Evolutionary conservation across 148 eudicot genomes (phyloP).

Genomic region (Spergularia marina): DNA sequence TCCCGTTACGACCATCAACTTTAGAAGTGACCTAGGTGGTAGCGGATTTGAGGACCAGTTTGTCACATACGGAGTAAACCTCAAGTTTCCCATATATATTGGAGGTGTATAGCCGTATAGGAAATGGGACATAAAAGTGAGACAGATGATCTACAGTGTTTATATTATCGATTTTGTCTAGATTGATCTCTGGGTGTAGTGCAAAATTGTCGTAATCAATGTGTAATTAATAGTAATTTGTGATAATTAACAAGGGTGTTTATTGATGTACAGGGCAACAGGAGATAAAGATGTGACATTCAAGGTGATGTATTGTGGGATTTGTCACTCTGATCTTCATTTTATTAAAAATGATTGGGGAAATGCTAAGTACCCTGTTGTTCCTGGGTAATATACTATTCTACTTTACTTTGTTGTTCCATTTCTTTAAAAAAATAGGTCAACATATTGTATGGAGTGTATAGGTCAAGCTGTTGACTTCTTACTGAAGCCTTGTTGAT

Average conservation of each 20-base stretch:
- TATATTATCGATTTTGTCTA: no score
- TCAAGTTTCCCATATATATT: no score
- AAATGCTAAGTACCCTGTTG: slow-evolving; percentile 31
- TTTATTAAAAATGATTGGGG: slow-evolving; percentile 45
- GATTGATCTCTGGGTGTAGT: neutral
- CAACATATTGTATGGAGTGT: neutral
- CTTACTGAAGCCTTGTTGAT: neutral
- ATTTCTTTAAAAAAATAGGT: no score
- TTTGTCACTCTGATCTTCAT: slow-evolving; percentile 47
- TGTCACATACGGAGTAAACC: no score
- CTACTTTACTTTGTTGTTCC: no score
- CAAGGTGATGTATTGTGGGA: slow-evolving; percentile 42
- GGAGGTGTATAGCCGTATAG: no score
- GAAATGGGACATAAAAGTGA: no score
- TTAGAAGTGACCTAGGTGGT: no score
- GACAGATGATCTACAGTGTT: no score
- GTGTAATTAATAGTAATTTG: neutral
- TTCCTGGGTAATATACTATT: slow-evolving; percentile 35
- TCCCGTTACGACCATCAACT: no score
- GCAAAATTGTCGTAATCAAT: neutral
- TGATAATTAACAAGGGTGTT: neutral
- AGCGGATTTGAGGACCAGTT: no score
- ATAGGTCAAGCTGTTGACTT: neutral
- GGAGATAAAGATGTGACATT: slow-evolving; percentile 40
- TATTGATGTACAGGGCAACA: slow-evolving; percentile 32